Conservation (phyloP, 2,329 filamentous ascomycete species). For the Penicillium sp. region DNA sequence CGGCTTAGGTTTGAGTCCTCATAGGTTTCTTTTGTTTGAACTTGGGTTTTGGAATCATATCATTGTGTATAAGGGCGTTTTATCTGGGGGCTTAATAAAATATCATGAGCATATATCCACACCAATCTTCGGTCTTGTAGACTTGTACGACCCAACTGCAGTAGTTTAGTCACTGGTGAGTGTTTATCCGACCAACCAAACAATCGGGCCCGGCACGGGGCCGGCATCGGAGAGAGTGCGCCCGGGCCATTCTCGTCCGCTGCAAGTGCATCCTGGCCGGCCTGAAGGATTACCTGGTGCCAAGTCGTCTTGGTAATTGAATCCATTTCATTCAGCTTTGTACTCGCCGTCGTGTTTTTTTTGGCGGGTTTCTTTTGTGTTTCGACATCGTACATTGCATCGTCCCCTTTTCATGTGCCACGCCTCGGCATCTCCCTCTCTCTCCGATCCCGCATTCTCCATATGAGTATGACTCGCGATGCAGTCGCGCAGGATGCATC, state of each 20-base stretch:
- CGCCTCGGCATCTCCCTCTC: not conserved
- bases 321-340: slow-evolving; percentile 15
- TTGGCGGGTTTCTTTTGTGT: not conserved
- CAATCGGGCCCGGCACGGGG: slow-evolving; percentile 11
- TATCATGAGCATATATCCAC: slow-evolving; percentile 6
- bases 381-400: not conserved
- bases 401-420: not conserved
- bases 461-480: slow-evolving; percentile 34
- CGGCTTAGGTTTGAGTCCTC: slow-evolving; percentile 38
- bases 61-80: slow-evolving; percentile 21
- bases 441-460: slow-evolving; percentile 4
- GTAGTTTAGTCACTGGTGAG: not conserved
- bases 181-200: slow-evolving; percentile 15
- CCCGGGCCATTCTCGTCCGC: slow-evolving; percentile 32
- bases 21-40: slow-evolving; percentile 2
- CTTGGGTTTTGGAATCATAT: not conserved
- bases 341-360: not conserved
- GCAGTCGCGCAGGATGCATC: slow-evolving; percentile 30
- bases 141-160: not conserved
- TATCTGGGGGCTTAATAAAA: slow-evolving; percentile 13
- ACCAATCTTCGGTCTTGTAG: not conserved
- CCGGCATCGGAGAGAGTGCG: slow-evolving; percentile 34
- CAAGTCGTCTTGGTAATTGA: slow-evolving; percentile 18
- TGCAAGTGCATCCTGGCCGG: slow-evolving; percentile 9
- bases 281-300: slow-evolving; percentile 1